Evolutionary conservation across 441 rosid genomes (phyloP), one percentile per base, ranked within the genome.

Genomic region (Pelargonium myrrhifolium): DNA sequence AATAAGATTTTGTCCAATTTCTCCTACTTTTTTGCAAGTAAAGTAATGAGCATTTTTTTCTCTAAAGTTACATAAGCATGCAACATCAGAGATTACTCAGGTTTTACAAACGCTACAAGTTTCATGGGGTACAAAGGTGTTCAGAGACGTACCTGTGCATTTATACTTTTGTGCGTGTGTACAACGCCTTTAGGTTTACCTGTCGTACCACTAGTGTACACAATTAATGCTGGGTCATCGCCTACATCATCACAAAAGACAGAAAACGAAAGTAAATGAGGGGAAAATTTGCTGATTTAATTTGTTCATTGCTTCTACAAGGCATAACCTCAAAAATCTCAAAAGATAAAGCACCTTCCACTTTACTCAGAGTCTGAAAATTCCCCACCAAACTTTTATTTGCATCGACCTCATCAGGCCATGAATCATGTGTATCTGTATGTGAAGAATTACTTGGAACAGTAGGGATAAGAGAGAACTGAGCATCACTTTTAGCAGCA

Each of bases 101-200:
- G 62, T 20, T 53, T 53, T 53, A 53, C 22, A 53, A 53, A 53
- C 18, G 21, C 24, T 55, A 49, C 4, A 49, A 49, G 2, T 49
- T 49, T 20, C 60, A 47, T 42, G 42, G 64, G 40, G 28, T 56
- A 39, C 10, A n/a, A n/a, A 35, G 0, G 21, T 31, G 17, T 12
- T 68, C 56, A 61, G 53, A 22, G 31, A 42, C 55, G 69, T 73
- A 86, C 99, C 98, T 94, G 99, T 37, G 99, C 87, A 67, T 67
- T 71, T 71, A 94, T 85, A 82, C 96, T 85, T 77, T 80, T 85
- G 76, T 92, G 99, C 0, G 97, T 92, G 73, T 94, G 99, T 67
- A 94, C 90, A 70, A 84, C 98, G 66, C 98, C 99, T 82, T 94
- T 94, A 43, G 99, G 99, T 78, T 86, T 94, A 65, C 99, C 99